phyloP scores from a whole-genome alignment of 352 stramenopile genomes.

The Phytopythium cucurbitacearum region DNA sequence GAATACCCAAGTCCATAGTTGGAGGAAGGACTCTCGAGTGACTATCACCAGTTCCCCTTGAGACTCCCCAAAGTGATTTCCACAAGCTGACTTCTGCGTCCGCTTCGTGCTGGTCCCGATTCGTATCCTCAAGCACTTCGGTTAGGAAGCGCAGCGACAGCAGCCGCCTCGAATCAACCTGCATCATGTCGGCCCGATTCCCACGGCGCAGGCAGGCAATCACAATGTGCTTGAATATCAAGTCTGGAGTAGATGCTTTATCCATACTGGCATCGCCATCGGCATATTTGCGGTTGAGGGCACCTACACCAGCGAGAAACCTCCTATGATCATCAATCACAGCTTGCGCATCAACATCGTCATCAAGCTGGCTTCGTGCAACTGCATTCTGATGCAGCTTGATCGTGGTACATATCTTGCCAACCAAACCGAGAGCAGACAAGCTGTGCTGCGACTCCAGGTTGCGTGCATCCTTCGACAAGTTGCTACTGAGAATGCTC shows the following conservation, averaged over 20 bases:
- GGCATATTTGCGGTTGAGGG: slow-evolving; percentile 1
- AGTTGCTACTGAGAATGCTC: slow-evolving; percentile 54
- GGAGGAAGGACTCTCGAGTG: slow-evolving; percentile 42
- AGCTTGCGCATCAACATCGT: slow-evolving; percentile 34
- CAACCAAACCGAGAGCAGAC: slow-evolving; percentile 62
- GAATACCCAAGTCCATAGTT: slow-evolving; percentile 35
- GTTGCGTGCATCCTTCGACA: slow-evolving; percentile 56
- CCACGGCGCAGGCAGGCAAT: slow-evolving; percentile 42
- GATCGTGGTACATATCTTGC: slow-evolving; percentile 77
- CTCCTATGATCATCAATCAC: slow-evolving; percentile 53
- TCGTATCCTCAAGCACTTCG: slow-evolving; percentile 13
- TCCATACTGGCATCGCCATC: too few relatives aligned
- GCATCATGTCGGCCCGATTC: slow-evolving; percentile 16
- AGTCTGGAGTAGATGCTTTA: not conserved
- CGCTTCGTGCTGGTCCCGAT: not conserved
- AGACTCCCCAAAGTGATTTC: slow-evolving; percentile 44
- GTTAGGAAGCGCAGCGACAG: slow-evolving; percentile 55
- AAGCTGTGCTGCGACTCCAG: slow-evolving; percentile 63
- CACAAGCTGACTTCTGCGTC: slow-evolving; percentile 34
- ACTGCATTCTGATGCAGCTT: slow-evolving; percentile 46
- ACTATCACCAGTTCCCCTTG: slow-evolving; percentile 20
- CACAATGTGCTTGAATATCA: slow-evolving; percentile 66
- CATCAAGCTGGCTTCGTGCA: slow-evolving; percentile 25
- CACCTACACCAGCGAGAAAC: slow-evolving; percentile 13
- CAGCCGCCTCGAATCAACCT: slow-evolving; percentile 45